Evolutionary conservation across 371 early-diverging fungal species (phyloP), one percentile per base, ranked within the genome.

Genomic region (Choanephora cucurbitarum): DNA sequence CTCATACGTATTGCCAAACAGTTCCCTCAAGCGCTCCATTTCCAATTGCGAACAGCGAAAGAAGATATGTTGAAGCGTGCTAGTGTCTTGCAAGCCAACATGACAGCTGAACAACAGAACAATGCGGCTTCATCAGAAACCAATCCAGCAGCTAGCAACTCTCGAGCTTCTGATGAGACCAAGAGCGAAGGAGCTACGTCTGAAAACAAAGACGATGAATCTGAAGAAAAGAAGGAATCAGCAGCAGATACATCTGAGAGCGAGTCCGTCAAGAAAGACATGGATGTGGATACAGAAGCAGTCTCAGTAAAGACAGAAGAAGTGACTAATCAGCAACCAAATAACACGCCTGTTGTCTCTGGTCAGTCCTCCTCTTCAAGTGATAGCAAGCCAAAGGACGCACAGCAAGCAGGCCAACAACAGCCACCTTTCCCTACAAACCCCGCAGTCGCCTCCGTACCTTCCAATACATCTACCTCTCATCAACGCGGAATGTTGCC

Each of bases 11-110:
- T 99, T 55, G 98, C 99, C 21, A 96, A 97, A 69, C 79, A 84
- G 34, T 96, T 85, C 72, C 99, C 99, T 21, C 99, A 98, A 89
- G 92, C 98, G 0, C 67, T 99, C 48, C 95, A 98, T 73, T 99
- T 95, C 71, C 91, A 89, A 39, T 76, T 99, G 43, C 85, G 99
- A 44, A 94, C 98, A 0, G 84, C 93, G 7, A 90, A 91, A 60
- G 98, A 98, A 64, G 98, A 98, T 55, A 70, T 89, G 50, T 80
- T 88, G 47, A 89, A 87, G 61, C 83, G 83, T 37, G 51, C 62
- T 14, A 43, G 44, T 49, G 49, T 62, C 0, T 42, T 40, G 24
- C 66, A 40, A 31, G 55, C 63, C 11, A 55, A 42, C 18, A 45
- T 64, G 19, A 43, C 62, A 3, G 50, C 46, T 14, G 49, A 64